phyloP scores from a whole-genome alignment of 495 filamentous ascomycete genomes.

The Pyrenula massariospora region DNA sequence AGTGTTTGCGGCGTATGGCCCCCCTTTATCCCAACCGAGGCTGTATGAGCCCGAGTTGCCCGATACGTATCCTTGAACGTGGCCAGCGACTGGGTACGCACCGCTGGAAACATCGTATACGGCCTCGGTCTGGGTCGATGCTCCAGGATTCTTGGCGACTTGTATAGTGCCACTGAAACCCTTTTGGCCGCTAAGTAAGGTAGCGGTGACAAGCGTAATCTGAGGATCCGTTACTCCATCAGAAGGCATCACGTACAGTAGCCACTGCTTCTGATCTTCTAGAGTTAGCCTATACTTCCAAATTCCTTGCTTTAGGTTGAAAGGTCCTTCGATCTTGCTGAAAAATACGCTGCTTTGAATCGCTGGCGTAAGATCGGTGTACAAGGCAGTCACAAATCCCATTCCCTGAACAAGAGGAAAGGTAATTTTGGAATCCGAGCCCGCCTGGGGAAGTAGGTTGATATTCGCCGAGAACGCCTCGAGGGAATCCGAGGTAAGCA shows the following conservation, averaged over 20 bases:
- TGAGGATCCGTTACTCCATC: conserved; percentile 28
- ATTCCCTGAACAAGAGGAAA: conserved; percentile 87
- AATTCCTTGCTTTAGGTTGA: conserved; percentile 46
- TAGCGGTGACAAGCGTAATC: conserved; percentile 34
- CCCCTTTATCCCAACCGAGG: conserved; percentile 57
- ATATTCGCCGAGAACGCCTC: conserved; percentile 63
- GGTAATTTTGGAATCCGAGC: conserved; percentile 44
- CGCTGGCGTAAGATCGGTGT: conserved; percentile 53
- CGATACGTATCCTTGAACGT: conserved; percentile 49
- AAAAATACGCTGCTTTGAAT: conserved; percentile 68
- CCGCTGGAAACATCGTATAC: conserved; percentile 67
- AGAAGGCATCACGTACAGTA: conserved; percentile 60
- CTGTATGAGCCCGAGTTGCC: conserved; percentile 56
- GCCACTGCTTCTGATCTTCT: conserved; percentile 65
- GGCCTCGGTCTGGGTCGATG: conserved; percentile 41
- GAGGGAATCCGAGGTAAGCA: conserved; percentile 49
- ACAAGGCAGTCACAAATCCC: conserved; percentile 76
- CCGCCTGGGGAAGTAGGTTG: conserved; percentile 43
- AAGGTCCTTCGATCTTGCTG: conserved; percentile 46
- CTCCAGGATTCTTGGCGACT: conserved; percentile 60
- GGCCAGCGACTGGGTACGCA: conserved; percentile 52
- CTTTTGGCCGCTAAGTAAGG: conserved; percentile 33
- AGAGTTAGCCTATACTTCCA: conserved; percentile 66
- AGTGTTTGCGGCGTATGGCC: conserved; percentile 29
- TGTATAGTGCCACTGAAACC: conserved; percentile 65